Percentiles rank a stretch among this genome's conserved stretches.
phyloP scores from a whole-genome alignment of 1,139 yeast species.

The Arxiozyma slooffiae region DNA sequence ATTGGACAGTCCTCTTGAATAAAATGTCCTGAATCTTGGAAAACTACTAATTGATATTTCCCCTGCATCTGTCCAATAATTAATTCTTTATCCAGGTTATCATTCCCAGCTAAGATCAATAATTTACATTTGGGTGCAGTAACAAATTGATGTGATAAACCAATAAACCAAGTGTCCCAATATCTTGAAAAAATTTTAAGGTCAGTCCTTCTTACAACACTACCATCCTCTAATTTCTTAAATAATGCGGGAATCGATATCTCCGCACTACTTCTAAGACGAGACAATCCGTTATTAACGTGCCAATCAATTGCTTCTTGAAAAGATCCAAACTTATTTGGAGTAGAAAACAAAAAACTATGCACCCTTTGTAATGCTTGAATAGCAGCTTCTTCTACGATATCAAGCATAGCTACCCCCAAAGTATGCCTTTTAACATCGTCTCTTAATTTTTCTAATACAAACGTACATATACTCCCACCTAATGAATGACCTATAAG shows the following conservation, averaged over 20 bases:
- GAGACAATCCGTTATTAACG: conserved; percentile 42
- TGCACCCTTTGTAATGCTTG: conserved; percentile 61
- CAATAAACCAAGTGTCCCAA: conserved; percentile 79
- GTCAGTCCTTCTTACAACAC: conserved; percentile 54
- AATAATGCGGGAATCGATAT: conserved; percentile 68
- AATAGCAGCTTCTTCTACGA: conserved; percentile 87
- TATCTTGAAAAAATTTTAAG: conserved; percentile 48
- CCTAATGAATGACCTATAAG: conserved; percentile 89
- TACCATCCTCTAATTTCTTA: conserved; percentile 18
- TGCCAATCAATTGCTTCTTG: conserved; percentile 80
- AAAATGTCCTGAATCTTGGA: conserved; percentile 80
- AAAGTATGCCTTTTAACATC: conserved; percentile 30
- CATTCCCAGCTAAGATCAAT: conserved; percentile 81
- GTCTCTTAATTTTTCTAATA: conserved; percentile 29
- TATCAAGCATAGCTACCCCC: conserved; percentile 76
- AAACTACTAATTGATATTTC: conserved; percentile 78
- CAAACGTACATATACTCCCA: conserved; percentile 66
- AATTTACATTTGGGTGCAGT: conserved; percentile 51
- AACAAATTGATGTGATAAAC: conserved; percentile 58
- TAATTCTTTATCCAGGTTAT: conserved; percentile 69
- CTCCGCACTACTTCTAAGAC: conserved; percentile 53
- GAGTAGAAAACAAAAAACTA: conserved; percentile 50
- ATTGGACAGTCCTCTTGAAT: conserved; percentile 81
- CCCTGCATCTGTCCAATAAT: conserved; percentile 98
- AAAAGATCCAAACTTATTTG: conserved; percentile 43